A percentile compares a stretch with the other conserved stretches of the same genome.
These are phyloP conservation scores for Parastagonospora avenae DNA, from an alignment of 2,329 filamentous ascomycete genomes.

Conservation along the genomic window DNA sequence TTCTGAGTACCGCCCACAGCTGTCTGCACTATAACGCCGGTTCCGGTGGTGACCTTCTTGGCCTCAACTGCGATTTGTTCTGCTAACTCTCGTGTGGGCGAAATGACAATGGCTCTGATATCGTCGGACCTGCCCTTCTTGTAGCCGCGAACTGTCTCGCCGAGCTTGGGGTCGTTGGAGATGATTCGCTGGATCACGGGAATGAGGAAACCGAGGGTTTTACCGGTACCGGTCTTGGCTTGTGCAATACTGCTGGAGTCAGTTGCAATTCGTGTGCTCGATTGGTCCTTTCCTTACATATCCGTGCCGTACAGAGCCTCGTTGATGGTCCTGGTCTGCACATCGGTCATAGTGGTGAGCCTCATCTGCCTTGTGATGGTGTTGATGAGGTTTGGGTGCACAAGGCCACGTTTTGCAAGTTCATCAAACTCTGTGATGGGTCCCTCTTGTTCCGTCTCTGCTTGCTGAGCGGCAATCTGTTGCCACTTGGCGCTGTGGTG, in stretches of 20 bases:
- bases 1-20: slow-evolving; percentile 96
- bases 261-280: slow-evolving; percentile 11
- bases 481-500: slow-evolving; percentile 48
- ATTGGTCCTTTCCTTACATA: slow-evolving; percentile 63
- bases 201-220: slow-evolving; percentile 91
- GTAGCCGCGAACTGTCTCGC: slow-evolving; percentile 48
- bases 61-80: slow-evolving; percentile 75
- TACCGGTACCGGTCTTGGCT: slow-evolving; percentile 95
- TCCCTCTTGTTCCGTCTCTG: slow-evolving; percentile 24
- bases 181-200: slow-evolving; percentile 84
- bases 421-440: slow-evolving; percentile 52
- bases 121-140: slow-evolving; percentile 55
- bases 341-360: slow-evolving; percentile 87
- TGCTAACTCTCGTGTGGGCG: slow-evolving; percentile 66
- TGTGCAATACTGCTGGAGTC: slow-evolving; percentile 67
- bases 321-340: slow-evolving; percentile 83
- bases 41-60: slow-evolving; percentile 66
- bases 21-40: slow-evolving; percentile 70
- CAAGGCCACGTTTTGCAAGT: slow-evolving; percentile 52
- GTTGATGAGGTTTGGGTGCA: slow-evolving; percentile 69
- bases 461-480: slow-evolving; percentile 37
- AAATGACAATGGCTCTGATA: slow-evolving; percentile 65
- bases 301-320: slow-evolving; percentile 80
- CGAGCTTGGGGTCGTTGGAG: slow-evolving; percentile 65
- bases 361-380: slow-evolving; percentile 74